Conservation (phyloP, 371 early-diverging fungal genomes). For the Mucor velutinosus region DNA sequence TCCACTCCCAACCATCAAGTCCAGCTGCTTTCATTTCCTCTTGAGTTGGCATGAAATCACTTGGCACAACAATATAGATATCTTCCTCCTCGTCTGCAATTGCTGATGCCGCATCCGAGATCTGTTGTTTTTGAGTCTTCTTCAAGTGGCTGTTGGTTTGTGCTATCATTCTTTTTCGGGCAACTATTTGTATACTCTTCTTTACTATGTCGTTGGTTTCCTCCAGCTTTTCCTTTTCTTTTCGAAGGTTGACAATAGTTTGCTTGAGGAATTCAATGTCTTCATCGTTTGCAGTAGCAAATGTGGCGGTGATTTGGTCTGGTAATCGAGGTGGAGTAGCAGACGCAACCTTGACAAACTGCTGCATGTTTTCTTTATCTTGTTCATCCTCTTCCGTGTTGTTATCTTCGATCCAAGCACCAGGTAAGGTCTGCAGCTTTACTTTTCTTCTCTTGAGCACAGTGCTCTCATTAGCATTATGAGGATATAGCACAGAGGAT, state of each 20-base stretch:
- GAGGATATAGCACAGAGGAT: constrained; percentile 28
- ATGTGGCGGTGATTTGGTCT: background rate
- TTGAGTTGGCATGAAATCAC: constrained; percentile 16
- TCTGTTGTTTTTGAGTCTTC: background rate
- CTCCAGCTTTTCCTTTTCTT: constrained; percentile 41
- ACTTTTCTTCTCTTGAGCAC: constrained; percentile 15
- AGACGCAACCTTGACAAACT: background rate
- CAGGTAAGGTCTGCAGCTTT: constrained; percentile 27
- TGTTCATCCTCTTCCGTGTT: constrained; percentile 13
- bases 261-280: constrained; percentile 33
- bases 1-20: constrained; percentile 31
- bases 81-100: constrained; percentile 11
- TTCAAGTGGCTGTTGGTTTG: constrained; percentile 6
- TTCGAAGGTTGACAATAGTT: constrained; percentile 36
- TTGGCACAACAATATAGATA: constrained; percentile 9
- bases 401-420: constrained; percentile 40
- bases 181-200: constrained; percentile 42
- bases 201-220: constrained; percentile 47
- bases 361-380: background rate
- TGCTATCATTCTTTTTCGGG: constrained; percentile 36
- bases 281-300: constrained; percentile 2
- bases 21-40: constrained; percentile 26
- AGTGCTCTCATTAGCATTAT: constrained; percentile 7
- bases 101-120: background rate
- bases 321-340: background rate